These are phyloP conservation scores for Aureobasidium sp. DNA, from an alignment of 2,329 filamentous ascomycete species.

Conservation along the genomic window DNA sequence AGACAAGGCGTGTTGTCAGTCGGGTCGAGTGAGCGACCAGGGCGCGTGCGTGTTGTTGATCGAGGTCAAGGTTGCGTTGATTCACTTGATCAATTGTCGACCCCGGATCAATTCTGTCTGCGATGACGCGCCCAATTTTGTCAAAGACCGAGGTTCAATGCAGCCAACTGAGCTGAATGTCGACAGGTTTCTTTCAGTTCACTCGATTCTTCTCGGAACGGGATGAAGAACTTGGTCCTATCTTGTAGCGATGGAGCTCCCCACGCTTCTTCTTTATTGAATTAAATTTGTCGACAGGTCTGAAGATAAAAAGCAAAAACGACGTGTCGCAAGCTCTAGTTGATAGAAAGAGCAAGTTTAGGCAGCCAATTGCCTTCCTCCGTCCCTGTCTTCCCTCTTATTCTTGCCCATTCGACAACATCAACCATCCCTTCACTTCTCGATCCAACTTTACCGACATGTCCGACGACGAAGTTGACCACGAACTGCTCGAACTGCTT, in stretches of 20 bases:
- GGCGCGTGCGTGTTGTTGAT: background rate
- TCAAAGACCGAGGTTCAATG: background rate
- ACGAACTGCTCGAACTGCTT: constrained; percentile 76
- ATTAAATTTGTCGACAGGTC: background rate
- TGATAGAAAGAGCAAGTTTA: background rate
- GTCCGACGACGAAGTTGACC: constrained; percentile 89
- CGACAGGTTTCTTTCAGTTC: background rate
- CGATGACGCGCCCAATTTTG: background rate
- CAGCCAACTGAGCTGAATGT: background rate
- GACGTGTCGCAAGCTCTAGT: background rate
- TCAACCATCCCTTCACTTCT: background rate
- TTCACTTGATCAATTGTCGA: background rate
- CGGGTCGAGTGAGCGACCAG: background rate
- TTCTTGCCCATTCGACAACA: background rate
- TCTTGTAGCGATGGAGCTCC: too few relatives aligned
- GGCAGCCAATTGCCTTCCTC: background rate
- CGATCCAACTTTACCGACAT: constrained; percentile 38
- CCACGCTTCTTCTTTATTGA: background rate
- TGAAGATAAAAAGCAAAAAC: background rate
- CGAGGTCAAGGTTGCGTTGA: background rate
- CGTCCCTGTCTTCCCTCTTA: constrained; percentile 1
- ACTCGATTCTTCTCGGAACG: background rate
- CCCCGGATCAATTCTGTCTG: background rate
- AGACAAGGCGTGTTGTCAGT: background rate
- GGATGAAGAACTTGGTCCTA: too few relatives aligned